Conservation (phyloP, 2,329 filamentous ascomycete species). For the Pestalotiopsis sp. region DNA sequence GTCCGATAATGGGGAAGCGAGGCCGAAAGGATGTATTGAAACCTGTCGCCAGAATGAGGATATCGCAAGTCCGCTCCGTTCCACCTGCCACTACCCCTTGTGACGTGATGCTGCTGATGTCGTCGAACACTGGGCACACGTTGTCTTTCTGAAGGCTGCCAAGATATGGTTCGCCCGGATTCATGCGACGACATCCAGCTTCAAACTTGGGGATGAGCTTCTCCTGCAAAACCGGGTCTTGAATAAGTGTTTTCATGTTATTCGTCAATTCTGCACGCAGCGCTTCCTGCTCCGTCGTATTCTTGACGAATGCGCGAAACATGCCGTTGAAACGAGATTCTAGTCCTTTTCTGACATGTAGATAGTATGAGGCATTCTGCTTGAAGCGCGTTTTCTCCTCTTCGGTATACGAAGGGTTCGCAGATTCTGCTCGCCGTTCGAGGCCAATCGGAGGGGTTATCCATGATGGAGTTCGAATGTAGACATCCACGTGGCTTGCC, state of each 20-base stretch:
- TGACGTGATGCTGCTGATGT: not conserved
- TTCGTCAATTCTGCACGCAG: not conserved
- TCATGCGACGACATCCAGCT: not conserved
- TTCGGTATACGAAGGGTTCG: not conserved
- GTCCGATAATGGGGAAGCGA: not conserved
- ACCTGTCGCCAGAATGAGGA: not conserved
- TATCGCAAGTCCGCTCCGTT: not conserved
- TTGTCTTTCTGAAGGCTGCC: not conserved
- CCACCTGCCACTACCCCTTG: not conserved
- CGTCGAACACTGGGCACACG: not conserved
- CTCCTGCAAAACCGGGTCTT: not conserved
- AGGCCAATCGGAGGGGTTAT: not conserved
- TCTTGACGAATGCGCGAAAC: not conserved
- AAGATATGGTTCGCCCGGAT: not conserved
- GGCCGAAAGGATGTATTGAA: not conserved
- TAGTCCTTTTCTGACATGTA: not conserved
- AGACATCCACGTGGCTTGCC: not conserved
- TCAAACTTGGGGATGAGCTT: not conserved
- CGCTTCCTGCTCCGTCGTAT: not conserved
- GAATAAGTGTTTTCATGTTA: not conserved
- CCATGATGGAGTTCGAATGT: slow-evolving; percentile 1
- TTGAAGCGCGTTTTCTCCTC: not conserved
- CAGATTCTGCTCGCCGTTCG: not conserved
- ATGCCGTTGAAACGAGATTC: not conserved
- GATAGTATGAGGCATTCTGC: not conserved